phyloP scores from a whole-genome alignment of 139 green algal genomes.

The Ettlia oleoabundans region DNA sequence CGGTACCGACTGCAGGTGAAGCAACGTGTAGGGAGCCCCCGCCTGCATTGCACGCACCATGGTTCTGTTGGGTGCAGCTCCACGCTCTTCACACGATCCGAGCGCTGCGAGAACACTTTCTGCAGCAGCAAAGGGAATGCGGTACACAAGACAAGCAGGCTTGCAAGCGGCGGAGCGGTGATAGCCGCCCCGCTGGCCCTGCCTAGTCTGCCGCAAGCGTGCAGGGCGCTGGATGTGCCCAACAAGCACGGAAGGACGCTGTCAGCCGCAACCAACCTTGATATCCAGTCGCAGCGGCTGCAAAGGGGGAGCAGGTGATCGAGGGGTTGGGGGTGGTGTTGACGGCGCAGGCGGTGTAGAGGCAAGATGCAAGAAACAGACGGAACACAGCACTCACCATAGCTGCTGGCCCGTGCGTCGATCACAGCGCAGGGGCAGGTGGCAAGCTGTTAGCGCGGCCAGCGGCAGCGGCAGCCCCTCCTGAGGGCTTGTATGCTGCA shows the following conservation, averaged over 20 bases:
- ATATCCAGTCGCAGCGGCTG: conserved; percentile 92
- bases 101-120: conserved; percentile 92
- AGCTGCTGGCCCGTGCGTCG: not conserved
- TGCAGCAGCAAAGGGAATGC: conserved; percentile 46
- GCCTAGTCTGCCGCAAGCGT: too few relatives aligned
- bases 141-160: not conserved
- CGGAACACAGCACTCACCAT: not conserved
- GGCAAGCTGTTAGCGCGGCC: not conserved
- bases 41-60: too few relatives aligned
- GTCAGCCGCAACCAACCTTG: conserved; percentile 70
- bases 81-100: conserved; percentile 97
- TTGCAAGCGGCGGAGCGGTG: not conserved
- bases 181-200: too few relatives aligned
- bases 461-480: too few relatives aligned
- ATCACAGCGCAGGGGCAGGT: not conserved
- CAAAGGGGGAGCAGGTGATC: conserved; percentile 23
- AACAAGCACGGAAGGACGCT: not conserved
- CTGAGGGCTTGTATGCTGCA: too few relatives aligned
- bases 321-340: not conserved
- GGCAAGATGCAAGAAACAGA: not conserved
- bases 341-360: not conserved
- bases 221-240: not conserved
- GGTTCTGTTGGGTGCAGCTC: conserved; percentile 99
- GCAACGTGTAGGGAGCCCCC: too few relatives aligned
- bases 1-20: too few relatives aligned